Evolutionary conservation across 768 basidiomycete genomes (phyloP), one percentile per base, ranked within the genome.

Genomic region (Collybia sp.): DNA sequence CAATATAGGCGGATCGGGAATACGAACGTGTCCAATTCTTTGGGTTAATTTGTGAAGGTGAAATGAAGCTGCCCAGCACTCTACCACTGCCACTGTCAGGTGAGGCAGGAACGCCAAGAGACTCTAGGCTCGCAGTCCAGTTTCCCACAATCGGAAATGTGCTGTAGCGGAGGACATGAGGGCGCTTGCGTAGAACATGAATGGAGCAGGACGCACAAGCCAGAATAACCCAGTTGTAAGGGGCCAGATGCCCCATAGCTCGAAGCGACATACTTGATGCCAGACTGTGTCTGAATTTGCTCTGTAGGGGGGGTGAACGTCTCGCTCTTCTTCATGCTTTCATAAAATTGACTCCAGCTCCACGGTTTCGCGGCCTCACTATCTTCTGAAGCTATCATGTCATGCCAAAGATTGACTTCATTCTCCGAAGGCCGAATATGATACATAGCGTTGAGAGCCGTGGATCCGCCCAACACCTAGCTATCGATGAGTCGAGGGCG

Each of bases 11-110:
- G 0, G 76, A 68, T 47, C 77, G 72, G 5, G 80, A 70, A 62
- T 84, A 84, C 3, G 77, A 80, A 39, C 81, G 75, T 16, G 78
- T 80, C 68, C 76, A 77, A 61, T 80, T 82, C 10, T 66, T 45
- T 1, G 78, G 76, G 62, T 85, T 85, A 57, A 88, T 80, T 5
- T 73, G 68, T 5, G 74, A 75, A 2, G 81, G 72, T 0, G 80
- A 69, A 55, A 85, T 69, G 56, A 76, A 77, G 5, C 68, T 63
- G 48, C 81, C 77, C 58, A 71, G 68, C 48, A 70, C 70, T 17
- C 67, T 54, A 18, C 79, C 79, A 37, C 70, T 68, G 55, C 75
- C 70, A 0, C 77, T 65, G 46, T 75, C 71, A 1, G 64, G 34
- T 34, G 60, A 60, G 1, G 63, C 45, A 1, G 65, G 59, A 37